Base-by-base conservation (phyloP, 2,329 filamentous ascomycete genomes). In the Beauveria varroae region DNA sequence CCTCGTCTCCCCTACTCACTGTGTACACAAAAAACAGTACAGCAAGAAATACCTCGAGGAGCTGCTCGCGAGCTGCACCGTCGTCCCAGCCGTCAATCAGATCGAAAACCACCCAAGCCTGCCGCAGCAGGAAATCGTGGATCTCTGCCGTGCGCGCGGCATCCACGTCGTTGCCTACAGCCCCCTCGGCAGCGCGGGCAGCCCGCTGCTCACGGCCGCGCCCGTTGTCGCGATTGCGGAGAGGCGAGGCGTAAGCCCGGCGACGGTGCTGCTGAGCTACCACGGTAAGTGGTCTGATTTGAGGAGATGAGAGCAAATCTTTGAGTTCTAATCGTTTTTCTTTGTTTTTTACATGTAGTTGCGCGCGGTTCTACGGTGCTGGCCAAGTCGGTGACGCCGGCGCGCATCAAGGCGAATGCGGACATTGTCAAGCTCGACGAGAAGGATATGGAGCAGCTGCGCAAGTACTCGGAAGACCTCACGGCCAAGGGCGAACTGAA, bases 101-200 rank as follows among this genome's bases (percentile, higher is more conserved):
- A 89, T 89, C 69, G 87, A 90, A 74, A 89, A 89, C 78, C 86
- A 89, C 76, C 87, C 87, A 16, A 81, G 81, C 7, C 81, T 89
- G 12, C 87, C 87, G 1, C 87, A 92, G 75, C 81, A 89, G 67
- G 86, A 90, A 64, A 84, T 91, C 63, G 83, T 88, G 63, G 83
- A 89, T 64, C 81, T 85, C 67, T 90, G 86, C 79, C 81, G 81
- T 63, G 76, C 79, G 62, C 87, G 88, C 73, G 84, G 83, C 61
- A 90, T 92, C 63, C 82, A 89, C 68, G 76, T 91, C 69, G 86
- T 90, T 65, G 88, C 88, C 18, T 92, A 91, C 78, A 84, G 81
- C 67, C 85, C 84, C n/a, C 76, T 87, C 0, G 85, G 85, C 43
- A 84, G 81, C 75, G 84, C 86, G 5, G 84, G 85, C 51, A 82